Percentiles rank a stretch among this genome's conserved stretches.
phyloP scores from a whole-genome alignment of 1,284 basidiomycete species.

The Apiotrichum brassicae region DNA sequence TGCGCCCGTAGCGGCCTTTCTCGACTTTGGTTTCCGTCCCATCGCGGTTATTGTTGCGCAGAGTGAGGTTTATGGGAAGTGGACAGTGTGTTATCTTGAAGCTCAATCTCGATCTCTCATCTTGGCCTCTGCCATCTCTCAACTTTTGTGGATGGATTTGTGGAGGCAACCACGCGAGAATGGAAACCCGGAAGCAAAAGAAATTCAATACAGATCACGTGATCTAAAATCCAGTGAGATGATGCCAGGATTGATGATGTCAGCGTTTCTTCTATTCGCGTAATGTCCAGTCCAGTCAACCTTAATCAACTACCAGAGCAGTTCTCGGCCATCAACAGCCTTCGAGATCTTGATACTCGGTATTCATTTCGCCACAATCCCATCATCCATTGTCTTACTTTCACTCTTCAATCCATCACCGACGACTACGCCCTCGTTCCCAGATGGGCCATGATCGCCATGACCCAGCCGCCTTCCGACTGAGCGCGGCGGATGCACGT shows the following conservation, averaged over 20 bases:
- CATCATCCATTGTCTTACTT: too few species aligned
- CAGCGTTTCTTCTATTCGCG: too few species aligned
- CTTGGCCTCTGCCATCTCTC: not conserved
- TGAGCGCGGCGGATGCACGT: not conserved
- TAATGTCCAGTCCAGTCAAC: slow-evolving; percentile 4
- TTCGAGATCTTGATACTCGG: too few species aligned
- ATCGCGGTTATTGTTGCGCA: slow-evolving; percentile 5
- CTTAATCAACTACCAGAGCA: too few species aligned
- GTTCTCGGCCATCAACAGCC: too few species aligned
- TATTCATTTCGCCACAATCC: not conserved
- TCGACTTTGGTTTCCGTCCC: slow-evolving; percentile 34
- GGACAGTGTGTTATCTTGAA: too few species aligned
- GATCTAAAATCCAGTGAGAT: too few species aligned
- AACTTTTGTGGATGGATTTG: slow-evolving; percentile 16
- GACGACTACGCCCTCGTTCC: not conserved
- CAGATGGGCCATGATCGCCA: too few species aligned
- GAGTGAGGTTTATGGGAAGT: not conserved
- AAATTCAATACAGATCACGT: too few species aligned
- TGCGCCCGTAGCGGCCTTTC: slow-evolving; percentile 31
- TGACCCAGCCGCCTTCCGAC: not conserved
- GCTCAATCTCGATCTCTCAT: not conserved
- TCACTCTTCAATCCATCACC: too few species aligned
- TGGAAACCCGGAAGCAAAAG: too few species aligned
- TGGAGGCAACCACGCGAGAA: not conserved
- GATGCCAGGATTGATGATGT: too few species aligned